A percentile compares a stretch with the other conserved stretches of the same genome.
Evolutionary conservation across 2,329 filamentous ascomycete species (phyloP).

Genomic region (Calonectria montana): DNA sequence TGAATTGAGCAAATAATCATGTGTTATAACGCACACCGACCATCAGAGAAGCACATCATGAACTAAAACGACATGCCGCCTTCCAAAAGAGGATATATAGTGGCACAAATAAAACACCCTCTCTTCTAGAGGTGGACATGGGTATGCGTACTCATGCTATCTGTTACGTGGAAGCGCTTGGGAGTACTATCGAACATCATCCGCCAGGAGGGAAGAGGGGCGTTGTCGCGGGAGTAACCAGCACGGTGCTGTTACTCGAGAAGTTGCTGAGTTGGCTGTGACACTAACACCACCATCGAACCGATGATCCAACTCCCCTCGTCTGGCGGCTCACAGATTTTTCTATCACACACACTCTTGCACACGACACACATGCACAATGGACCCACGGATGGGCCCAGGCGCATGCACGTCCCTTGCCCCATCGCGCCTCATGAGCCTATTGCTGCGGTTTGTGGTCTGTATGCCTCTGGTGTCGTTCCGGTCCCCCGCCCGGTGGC

Average conservation of each 20-base stretch:
- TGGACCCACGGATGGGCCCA: not conserved
- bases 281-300: slow-evolving; percentile 30
- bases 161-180: not conserved
- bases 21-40: not conserved
- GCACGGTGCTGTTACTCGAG: slow-evolving; percentile 11
- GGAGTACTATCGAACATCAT: not conserved
- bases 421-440: slow-evolving; percentile 19
- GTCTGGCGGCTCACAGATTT: slow-evolving; percentile 19
- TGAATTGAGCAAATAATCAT: slow-evolving; percentile 10
- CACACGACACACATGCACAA: slow-evolving; percentile 6
- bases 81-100: not conserved
- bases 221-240: not conserved
- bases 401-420: not conserved
- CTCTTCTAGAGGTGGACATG: not conserved
- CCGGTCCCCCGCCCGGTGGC: slow-evolving; percentile 2
- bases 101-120: slow-evolving; percentile 10
- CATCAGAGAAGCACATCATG: not conserved
- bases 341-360: slow-evolving; percentile 21
- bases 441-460: slow-evolving; percentile 15
- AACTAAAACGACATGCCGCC: not conserved
- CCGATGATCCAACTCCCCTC: slow-evolving; percentile 26
- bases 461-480: slow-evolving; percentile 15
- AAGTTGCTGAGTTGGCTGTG: slow-evolving; percentile 42
- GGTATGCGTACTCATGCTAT: not conserved
- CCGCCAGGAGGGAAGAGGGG: not conserved